Evolutionary conservation across 164 flowering plant species (phyloP), one percentile per base, ranked within the genome.

Genomic region (Warburgia ugandensis): DNA sequence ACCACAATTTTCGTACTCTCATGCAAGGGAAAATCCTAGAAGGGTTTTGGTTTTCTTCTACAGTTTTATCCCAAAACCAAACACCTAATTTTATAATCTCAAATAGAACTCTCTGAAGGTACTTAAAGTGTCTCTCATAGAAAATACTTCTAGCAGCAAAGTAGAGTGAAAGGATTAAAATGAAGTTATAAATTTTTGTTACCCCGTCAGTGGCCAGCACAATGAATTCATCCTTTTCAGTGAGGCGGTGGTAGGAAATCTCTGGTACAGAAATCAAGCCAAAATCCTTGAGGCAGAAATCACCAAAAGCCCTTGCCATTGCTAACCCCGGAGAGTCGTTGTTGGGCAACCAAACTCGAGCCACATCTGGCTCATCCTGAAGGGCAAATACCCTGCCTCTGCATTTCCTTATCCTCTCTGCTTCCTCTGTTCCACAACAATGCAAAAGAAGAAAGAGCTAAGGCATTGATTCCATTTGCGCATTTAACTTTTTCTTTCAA

Each of bases 261-360:
- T 94, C 97, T 27, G 99, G 99, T 22, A 84, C 94, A 22, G 99
- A 80, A 36, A 89, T 94, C 28, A 94, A 74, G 45, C 99, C 99
- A 75, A 75, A 94, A 61, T 84, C 96, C 71, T 94, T 94, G 35
- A 94, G 90, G 71, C 99, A 94, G 57, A 94, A 88, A 65, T 94
- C 99, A 42, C 99, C 99, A 73, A 94, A 89, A 25, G 99, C 99
- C 39, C 99, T 77, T 28, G 99, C 92, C 99, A 94, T 94, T 22
- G 99, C 99, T 45, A 94, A 80, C 19, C 99, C 99, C 53, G 99
- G 99, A 37, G 96, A 80, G 58, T 94, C 80, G 61, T 61, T 63
- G 50, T 86, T 69, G 10, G 99, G 99, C 41, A 94, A 72, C 99
- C 99, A 94, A 38, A 94, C 97, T 59, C 99, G 72, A 29, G 96